Conservation (phyloP, 148 eudicot genomes). For the Rhododendron henanense region DNA sequence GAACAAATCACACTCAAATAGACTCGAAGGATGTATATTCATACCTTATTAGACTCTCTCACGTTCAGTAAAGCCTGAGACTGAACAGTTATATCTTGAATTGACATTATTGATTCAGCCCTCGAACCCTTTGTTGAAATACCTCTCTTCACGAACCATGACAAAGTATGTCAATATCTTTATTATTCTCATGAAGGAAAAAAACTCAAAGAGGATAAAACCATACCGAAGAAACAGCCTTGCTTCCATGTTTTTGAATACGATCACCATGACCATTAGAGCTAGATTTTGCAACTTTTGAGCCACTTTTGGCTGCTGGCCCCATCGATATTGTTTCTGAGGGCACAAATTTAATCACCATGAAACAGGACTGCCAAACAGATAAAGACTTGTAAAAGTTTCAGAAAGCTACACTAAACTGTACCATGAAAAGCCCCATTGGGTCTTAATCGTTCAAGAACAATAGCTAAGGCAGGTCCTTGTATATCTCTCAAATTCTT, state of each 20-base stretch:
- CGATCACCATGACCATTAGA: constrained; percentile 58
- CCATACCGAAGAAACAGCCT: constrained; percentile 65
- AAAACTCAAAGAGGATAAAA: constrained; percentile 7
- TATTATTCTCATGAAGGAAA: neutral
- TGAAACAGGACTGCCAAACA: neutral
- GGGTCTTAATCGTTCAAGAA: constrained; percentile 70
- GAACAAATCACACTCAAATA: neutral
- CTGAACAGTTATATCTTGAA: constrained; percentile 80
- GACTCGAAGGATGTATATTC: neutral
- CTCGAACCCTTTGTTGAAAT: constrained; percentile 55
- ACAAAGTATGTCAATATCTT: constrained; percentile 4
- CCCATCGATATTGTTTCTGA: constrained; percentile 51
- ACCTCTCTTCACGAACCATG: constrained; percentile 47
- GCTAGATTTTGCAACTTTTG: constrained; percentile 54
- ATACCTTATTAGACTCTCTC: constrained; percentile 93
- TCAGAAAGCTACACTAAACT: neutral
- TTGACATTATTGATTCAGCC: constrained; percentile 70
- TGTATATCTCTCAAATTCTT: constrained; percentile 88
- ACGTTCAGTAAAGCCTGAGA: constrained; percentile 77
- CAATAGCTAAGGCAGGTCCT: constrained; percentile 76
- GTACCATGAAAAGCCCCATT: constrained; percentile 69
- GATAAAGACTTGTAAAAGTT: neutral
- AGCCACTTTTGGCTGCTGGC: constrained; percentile 40
- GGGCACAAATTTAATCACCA: constrained; percentile 5
- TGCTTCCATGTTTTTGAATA: constrained; percentile 57